phyloP scores from a whole-genome alignment of 2,329 filamentous ascomycete genomes.

The Ceratocystis albifundus region DNA sequence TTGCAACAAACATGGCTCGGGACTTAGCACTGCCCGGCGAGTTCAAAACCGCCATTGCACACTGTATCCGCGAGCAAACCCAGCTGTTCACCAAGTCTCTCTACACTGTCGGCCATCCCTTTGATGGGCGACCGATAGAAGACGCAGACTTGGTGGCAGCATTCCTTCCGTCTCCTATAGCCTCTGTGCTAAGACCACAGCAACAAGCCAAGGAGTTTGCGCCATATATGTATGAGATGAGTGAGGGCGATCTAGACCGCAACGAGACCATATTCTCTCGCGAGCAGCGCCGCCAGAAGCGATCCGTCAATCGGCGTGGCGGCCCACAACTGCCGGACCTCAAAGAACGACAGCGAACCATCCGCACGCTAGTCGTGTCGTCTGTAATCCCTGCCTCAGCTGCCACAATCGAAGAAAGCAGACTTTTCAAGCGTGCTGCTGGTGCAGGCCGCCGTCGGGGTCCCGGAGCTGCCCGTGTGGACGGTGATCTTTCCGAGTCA shows the following conservation, averaged over 20 bases:
- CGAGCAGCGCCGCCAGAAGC: constrained; percentile 87
- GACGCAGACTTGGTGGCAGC: constrained; percentile 78
- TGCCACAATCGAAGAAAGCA: constrained; percentile 66
- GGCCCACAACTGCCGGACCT: constrained; percentile 91
- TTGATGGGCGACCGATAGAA: constrained; percentile 85
- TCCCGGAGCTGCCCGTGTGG: constrained; percentile 37
- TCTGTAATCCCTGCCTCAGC: constrained; percentile 84
- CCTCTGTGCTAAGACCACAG: constrained; percentile 74
- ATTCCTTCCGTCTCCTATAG: constrained; percentile 75
- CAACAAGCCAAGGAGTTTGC: constrained; percentile 90
- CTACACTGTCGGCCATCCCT: constrained; percentile 86
- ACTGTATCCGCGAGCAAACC: constrained; percentile 91
- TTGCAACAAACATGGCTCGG: constrained; percentile 75
- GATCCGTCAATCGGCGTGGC: constrained; percentile 84
- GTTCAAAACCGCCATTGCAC: constrained; percentile 93
- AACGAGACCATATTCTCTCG: constrained; percentile 87
- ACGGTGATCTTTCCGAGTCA: constrained; percentile 72
- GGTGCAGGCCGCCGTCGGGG: constrained; percentile 39
- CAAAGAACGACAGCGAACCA: constrained; percentile 85
- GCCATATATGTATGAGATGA: constrained; percentile 88
- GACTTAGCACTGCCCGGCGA: constrained; percentile 88
- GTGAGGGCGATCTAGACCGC: constrained; percentile 75
- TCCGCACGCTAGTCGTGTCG: constrained; percentile 83
- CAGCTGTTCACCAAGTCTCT: constrained; percentile 90
- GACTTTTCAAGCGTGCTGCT: constrained; percentile 69